Evolutionary conservation across 306 rosid species (phyloP), one percentile per base, ranked within the genome.

Genomic region (Trifolium dubium): DNA sequence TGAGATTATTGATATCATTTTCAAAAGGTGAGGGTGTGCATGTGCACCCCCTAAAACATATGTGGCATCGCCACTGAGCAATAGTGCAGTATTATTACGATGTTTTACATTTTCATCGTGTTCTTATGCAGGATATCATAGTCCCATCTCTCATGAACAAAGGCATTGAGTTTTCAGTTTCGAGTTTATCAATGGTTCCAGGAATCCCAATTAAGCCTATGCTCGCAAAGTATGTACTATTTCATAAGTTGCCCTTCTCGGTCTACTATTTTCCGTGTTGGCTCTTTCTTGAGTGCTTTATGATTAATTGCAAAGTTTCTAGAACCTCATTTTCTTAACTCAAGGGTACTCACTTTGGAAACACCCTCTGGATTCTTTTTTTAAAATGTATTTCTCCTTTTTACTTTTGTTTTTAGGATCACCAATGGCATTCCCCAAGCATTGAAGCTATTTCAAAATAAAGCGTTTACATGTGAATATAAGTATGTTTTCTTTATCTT

Each of bases 131-230:
- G 98, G 98, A 89, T 86, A 71, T 90, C 75, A 59, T 93, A 41
- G 86, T 93, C 61, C 87, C 98, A 79, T 86, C 96, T 66, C 87
- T 93, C 83, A 80, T 93, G 92, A 79, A 74, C 73, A 80, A 86
- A 77, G 98, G 98, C 82, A 34, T 86, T 71, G 85, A 74, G 73
- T 93, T 93, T 78, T 92, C 92, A 35, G 86, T 91, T 58, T 85
- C 92, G 64, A 86, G 88, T 67, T 77, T 93, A 83, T 86, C 97
- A 81, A 93, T 93, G 96, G 83, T 87, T 85, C 93, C 98, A 51
- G 97, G 98, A 86, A 83, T 87, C 73, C 97, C 98, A 61, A 90
- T 93, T 70, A 93, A 87, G 86, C 98, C 98, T 79, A 93, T 93
- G 98, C 98, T 93, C 74, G 97, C 98, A 60, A 93, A 86, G 98